Base-by-base conservation (phyloP, 768 basidiomycete species). In the Epithele typhae region DNA sequence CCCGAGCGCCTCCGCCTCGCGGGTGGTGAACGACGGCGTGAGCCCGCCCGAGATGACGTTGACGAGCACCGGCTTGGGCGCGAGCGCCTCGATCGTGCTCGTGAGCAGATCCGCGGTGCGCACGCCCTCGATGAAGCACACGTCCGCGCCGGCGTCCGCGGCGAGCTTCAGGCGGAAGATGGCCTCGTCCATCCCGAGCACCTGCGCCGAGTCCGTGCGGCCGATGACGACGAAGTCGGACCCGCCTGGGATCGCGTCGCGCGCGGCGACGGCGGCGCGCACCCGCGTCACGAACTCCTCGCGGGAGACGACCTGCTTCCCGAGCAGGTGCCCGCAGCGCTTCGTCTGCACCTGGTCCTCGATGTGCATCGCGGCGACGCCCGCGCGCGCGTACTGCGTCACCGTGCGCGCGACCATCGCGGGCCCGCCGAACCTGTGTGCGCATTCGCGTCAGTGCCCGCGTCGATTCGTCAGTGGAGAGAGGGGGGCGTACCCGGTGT, bases 301-400 rank as follows among this genome's bases (percentile, higher is more conserved):
- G 1, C 84, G 76, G 5, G 84, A 85, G 27, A 89, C 85, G 35
- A 89, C 84, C 60, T 87, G 84, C 64, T 90, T 90, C 39, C 87
- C 87, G 60, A 86, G 72, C 36, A 89, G 67, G 60, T 89, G 87
- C 1, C 87, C 86, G 49, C 86, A 89, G 45, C 86, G 78, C 63
- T 88, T 88, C 1, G 84, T 87, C 61, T 87, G 87, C 1, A 87
- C 84, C 65, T 89, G 86, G 57, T 87, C 86, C 63, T 89, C 86
- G 32, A 89, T 87, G 61, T 89, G 86, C 57, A 86, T 71, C 3
- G 70, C 87, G 15, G 86, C 87, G 18, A 87, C 78, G 23, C 87
- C 86, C 12, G 82, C 77, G 37, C 75, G 74, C 4, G 68, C 76
- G 50, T 87, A 88, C 61, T 84, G 77, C n/a, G 68, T 74, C 9